Evolutionary conservation across 2,329 filamentous ascomycete genomes (phyloP), one percentile per base, ranked within the genome.

Genomic region (Neofusicoccum kwambonambiense): DNA sequence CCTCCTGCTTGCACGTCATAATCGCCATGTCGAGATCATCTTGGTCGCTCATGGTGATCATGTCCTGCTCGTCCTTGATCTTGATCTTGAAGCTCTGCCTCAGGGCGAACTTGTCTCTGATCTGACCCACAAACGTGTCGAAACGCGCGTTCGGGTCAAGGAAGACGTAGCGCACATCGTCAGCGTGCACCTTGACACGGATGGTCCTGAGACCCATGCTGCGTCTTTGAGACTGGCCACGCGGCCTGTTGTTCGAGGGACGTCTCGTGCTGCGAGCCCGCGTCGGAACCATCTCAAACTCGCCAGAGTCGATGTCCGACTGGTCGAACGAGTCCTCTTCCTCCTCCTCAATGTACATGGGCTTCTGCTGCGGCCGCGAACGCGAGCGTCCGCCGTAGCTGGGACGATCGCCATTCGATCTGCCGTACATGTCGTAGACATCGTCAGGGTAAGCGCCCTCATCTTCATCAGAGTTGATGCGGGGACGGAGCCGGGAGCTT

Each of bases 1-100:
- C 93, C 66, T 82, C 80, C 57, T 85, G 85, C 76, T 87, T 91
- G 6, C 89, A 88, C 52, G 82, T 85, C 76, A 86, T 85, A 62
- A 98, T 84, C 34, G 92, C 88, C 87, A 97, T 91, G 58, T 98
- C 93, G 68, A 97, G 79, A 80, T 99, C 95, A 73, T 99, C 95
- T 77, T 97, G 92, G 76, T 99, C 95, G 35, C 90, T 93, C 87
- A 99, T 90, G 37, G 94, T 97, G 73, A 99, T 96, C 90, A 97
- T 94, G 73, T 98, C 94, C 70, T 92, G 90, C 70, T 98, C 95
- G 68, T 96, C 92, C 72, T 86, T 87, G 70, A 93, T 87, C 82
- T 95, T 95, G 78, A 97, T 89, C 83, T 93, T 96, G 81, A 97
- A 94, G 65, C 87, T 87, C 67, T 89, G 81, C 64, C 86, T 82